Conservation (phyloP, 1,139 yeast species). For the Arxiozyma bovina region DNA sequence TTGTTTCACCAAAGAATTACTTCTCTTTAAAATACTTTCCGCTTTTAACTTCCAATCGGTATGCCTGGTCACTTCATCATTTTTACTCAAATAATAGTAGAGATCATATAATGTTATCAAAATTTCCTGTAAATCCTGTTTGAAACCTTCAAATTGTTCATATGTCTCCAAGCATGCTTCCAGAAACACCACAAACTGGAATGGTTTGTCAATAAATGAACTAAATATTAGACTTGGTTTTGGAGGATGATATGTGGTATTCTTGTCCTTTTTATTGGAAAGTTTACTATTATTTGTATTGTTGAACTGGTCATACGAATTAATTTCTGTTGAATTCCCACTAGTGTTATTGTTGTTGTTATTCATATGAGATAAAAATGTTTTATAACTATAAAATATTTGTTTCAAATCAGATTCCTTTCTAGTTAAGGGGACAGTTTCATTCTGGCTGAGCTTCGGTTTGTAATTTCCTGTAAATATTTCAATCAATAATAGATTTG, state of each 20-base stretch:
- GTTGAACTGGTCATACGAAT: neutral
- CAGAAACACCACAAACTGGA: conserved; percentile 84
- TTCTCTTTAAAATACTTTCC: conserved; percentile 38
- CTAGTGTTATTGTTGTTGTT: conserved; percentile 3
- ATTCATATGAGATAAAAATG: conserved; percentile 57
- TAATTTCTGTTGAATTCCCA: neutral
- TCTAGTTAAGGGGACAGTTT: conserved; percentile 1
- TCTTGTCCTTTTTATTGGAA: neutral
- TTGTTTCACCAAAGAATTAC: conserved; percentile 26
- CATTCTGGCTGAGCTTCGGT: conserved; percentile 32
- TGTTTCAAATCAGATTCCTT: conserved; percentile 27
- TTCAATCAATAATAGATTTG: conserved; percentile 72
- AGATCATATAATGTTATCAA: conserved; percentile 73
- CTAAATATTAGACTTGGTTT: conserved; percentile 81
- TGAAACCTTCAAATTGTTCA: conserved; percentile 63
- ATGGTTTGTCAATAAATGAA: conserved; percentile 73
- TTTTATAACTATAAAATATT: conserved; percentile 58
- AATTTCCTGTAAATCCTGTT: conserved; percentile 61
- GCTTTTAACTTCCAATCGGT: conserved; percentile 63
- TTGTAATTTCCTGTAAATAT: conserved; percentile 80
- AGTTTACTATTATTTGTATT: neutral
- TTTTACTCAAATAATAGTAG: conserved; percentile 56
- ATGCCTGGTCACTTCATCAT: conserved; percentile 32
- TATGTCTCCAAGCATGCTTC: conserved; percentile 85
- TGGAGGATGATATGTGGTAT: conserved; percentile 85